Conservation (phyloP, 2,329 filamentous ascomycete species). For the Pezicula neosporulosa region DNA sequence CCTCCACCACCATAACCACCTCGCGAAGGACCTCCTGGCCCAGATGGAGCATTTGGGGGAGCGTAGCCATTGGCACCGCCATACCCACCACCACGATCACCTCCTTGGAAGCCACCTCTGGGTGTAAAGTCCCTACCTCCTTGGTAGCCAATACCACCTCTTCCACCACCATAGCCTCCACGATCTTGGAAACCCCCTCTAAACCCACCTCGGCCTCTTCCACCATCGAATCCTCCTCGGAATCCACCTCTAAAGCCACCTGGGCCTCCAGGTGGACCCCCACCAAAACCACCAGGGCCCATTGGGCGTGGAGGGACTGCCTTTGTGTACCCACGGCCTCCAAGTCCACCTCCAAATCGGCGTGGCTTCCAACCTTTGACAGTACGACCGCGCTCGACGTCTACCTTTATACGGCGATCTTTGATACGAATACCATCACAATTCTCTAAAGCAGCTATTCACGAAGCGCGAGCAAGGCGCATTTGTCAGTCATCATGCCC, state of each 20-base stretch:
- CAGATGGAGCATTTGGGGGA: conserved; percentile 57
- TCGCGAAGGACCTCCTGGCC: conserved; percentile 50
- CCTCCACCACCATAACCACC: conserved; percentile 42
- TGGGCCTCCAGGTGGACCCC: conserved; percentile 41
- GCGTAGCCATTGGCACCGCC: conserved; percentile 45
- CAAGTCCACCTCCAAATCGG: conserved; percentile 86
- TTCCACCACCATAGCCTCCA: conserved; percentile 24
- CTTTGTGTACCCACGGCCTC: conserved; percentile 90
- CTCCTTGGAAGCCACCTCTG: conserved; percentile 19
- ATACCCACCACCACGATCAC: conserved; percentile 23
- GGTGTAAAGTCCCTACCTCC: conserved; percentile 24
- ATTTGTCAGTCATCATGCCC: conserved; percentile 68
- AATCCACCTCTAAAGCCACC: conserved; percentile 45
- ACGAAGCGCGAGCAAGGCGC: conserved; percentile 55
- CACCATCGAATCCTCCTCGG: conserved; percentile 19
- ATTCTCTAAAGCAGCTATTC: conserved; percentile 82
- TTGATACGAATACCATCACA: conserved; percentile 90
- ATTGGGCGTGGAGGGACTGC: conserved; percentile 67
- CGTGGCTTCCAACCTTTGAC: conserved; percentile 91
- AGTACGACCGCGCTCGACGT: conserved; percentile 93
- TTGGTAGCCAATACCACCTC: conserved; percentile 29
- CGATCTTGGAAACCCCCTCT: conserved; percentile 28
- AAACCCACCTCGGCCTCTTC: conserved; percentile 48
- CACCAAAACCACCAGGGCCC: conserved; percentile 57
- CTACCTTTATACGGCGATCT: conserved; percentile 86